phyloP scores from a whole-genome alignment of 805 yeast genomes.

The Sugiyamaella americana region DNA sequence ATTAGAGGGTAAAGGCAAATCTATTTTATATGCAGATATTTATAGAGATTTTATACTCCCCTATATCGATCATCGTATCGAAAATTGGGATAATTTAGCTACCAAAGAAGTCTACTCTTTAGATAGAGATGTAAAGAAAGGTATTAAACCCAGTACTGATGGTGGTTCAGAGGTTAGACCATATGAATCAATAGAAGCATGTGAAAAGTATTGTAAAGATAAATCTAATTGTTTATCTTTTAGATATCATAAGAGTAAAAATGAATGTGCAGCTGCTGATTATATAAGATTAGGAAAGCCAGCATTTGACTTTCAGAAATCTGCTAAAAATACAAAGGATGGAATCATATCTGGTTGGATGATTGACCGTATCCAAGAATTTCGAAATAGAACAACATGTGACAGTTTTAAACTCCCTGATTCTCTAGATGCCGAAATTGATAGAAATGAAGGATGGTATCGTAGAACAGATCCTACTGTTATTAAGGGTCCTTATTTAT shows the following conservation, averaged over 20 bases:
- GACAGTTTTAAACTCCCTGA: constrained; percentile 12
- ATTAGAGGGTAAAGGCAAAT: neutral
- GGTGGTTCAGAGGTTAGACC: constrained; percentile 16
- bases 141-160: constrained; percentile 5
- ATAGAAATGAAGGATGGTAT: neutral
- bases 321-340: constrained; percentile 10
- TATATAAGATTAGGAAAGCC: constrained; percentile 19
- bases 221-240: constrained; percentile 23
- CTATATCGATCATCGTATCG: constrained; percentile 7
- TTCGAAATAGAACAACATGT: constrained; percentile 22
- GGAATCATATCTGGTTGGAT: constrained; percentile 28
- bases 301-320: constrained; percentile 18
- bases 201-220: constrained; percentile 22
- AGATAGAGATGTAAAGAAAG: constrained; percentile 6
- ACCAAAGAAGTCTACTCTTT: constrained; percentile 18
- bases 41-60: constrained; percentile 15
- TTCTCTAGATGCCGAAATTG: neutral
- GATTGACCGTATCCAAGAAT: constrained; percentile 29
- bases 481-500: neutral
- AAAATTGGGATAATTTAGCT: constrained; percentile 23
- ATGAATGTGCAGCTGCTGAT: constrained; percentile 10
- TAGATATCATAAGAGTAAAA: constrained; percentile 21
- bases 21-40: constrained; percentile 5
- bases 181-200: constrained; percentile 13
- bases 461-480: neutral